Evolutionary conservation across 176 grass and related monocot species (phyloP).

Genomic region (Themeda triandra): DNA sequence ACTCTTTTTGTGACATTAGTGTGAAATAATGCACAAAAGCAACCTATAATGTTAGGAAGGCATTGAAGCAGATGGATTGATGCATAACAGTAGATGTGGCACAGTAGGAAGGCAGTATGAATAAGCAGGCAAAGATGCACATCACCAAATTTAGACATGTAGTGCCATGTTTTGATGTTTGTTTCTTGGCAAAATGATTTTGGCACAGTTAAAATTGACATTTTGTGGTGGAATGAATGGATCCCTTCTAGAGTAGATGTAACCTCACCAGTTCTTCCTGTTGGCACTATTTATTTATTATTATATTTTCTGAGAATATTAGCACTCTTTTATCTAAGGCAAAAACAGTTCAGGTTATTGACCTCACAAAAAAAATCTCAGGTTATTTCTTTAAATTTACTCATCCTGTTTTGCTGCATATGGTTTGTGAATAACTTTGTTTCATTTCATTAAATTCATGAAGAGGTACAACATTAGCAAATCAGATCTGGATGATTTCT

Average conservation of each 20-base stretch:
- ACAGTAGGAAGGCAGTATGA: neutral
- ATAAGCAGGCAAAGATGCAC: neutral
- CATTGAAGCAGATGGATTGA: neutral
- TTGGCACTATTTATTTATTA: neutral
- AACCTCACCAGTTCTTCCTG: neutral
- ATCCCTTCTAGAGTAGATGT: neutral
- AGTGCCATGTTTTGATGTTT: neutral
- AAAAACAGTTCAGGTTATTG: neutral
- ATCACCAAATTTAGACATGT: neutral
- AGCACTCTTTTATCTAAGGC: neutral
- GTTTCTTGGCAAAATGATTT: constrained; percentile 14
- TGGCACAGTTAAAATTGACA: neutral
- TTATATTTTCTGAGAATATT: neutral
- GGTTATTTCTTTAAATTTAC: neutral
- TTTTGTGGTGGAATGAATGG: neutral
- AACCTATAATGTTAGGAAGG: neutral
- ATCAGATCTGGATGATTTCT: constrained; percentile 67
- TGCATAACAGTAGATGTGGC: neutral
- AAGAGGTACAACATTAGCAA: constrained; percentile 68
- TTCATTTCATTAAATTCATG: constrained; percentile 5
- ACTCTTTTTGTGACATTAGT: neutral
- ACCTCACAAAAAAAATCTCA: neutral
- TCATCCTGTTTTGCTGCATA: constrained; percentile 4
- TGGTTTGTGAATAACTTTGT: constrained; percentile 11
- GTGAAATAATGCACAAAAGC: neutral